phyloP scores from a whole-genome alignment of 208 protist genomes.

The Trypanosoma melophagium region DNA sequence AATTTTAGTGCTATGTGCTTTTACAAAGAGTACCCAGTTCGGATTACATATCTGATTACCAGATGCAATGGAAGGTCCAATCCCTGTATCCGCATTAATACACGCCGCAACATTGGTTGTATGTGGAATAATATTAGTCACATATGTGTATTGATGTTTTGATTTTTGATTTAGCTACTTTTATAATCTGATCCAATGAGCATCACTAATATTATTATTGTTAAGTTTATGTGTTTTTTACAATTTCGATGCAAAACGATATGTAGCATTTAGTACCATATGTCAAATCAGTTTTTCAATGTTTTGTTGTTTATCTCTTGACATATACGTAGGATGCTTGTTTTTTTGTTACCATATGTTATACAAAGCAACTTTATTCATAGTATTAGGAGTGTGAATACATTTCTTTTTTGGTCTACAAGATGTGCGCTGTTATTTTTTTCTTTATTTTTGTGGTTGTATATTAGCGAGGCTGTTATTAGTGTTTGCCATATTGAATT shows the following conservation, averaged over 20 bases:
- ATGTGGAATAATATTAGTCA: conserved; percentile 76
- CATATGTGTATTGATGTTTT: conserved; percentile 79
- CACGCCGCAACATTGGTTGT: conserved; percentile 79
- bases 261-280: conserved; percentile 85
- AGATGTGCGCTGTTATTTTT: conserved; percentile 79
- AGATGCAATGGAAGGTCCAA: conserved; percentile 82
- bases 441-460: conserved; percentile 79
- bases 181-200: conserved; percentile 74
- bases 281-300: conserved; percentile 88
- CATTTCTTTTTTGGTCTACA: conserved; percentile 83
- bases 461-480: conserved; percentile 54
- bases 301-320: conserved; percentile 76
- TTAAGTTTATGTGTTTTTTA: conserved; percentile 77
- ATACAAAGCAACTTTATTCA: conserved; percentile 86
- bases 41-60: conserved; percentile 81
- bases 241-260: conserved; percentile 86
- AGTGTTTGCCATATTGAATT: conserved; percentile 81
- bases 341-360: conserved; percentile 90
- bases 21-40: conserved; percentile 82
- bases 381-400: conserved; percentile 79
- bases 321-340: conserved; percentile 80
- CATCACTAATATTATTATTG: conserved; percentile 76
- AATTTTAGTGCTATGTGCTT: conserved; percentile 70
- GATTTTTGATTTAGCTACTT: conserved; percentile 88
- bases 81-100: conserved; percentile 79